phyloP scores from a whole-genome alignment of 139 green algal species.

The Chlorella sp. region DNA sequence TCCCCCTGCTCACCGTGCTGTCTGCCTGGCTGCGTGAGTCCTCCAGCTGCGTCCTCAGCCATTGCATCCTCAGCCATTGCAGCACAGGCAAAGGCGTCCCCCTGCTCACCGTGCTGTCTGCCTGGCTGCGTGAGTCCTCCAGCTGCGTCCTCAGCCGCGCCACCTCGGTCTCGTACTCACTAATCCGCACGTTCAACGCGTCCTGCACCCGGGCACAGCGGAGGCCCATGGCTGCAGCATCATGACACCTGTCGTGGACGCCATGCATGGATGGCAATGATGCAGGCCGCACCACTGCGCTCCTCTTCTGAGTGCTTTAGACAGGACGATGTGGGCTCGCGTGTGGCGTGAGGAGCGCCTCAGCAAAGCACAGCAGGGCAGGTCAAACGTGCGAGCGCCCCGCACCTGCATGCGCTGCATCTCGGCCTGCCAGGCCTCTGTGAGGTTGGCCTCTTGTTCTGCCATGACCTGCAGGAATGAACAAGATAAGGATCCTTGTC shows the following conservation, averaged over 20 bases:
- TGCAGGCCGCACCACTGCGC: too few relatives aligned
- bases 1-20: conserved; percentile 21
- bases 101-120: conserved; percentile 20
- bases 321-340: too few relatives aligned
- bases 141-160: conserved; percentile 20
- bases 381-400: too few relatives aligned
- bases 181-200: conserved; percentile 4
- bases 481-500: too few relatives aligned
- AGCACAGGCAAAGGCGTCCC: too few relatives aligned
- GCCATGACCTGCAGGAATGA: conserved; percentile 11
- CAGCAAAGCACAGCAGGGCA: too few relatives aligned
- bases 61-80: too few relatives aligned
- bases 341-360: too few relatives aligned
- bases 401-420: conserved; percentile 11
- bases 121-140: conserved; percentile 16
- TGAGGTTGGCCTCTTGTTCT: conserved; percentile 20
- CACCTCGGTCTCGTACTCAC: conserved; percentile 33
- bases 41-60: conserved; percentile 27
- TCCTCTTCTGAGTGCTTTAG: too few relatives aligned
- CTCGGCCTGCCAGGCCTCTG: conserved; percentile 27
- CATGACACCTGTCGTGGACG: too few relatives aligned
- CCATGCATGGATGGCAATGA: too few relatives aligned
- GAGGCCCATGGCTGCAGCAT: too few relatives aligned
- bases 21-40: conserved; percentile 12
- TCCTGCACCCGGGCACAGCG: neutral